Evolutionary conservation across 2,329 filamentous ascomycete genomes (phyloP).

Genomic region (Rutstroemia sp.): DNA sequence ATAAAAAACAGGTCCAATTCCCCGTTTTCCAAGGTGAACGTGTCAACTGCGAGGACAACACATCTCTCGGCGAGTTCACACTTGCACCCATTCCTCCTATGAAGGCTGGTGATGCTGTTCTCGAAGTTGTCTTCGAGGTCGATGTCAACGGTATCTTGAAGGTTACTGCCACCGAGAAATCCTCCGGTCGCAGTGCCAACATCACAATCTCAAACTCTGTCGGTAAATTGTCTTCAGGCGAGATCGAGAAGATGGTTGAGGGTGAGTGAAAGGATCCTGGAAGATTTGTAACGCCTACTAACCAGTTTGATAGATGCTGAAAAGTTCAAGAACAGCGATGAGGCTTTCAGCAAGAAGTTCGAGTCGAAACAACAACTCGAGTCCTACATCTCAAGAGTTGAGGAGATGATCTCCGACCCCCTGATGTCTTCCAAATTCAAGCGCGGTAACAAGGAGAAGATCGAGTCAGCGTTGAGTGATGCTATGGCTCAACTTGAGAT

Average conservation of each 20-base stretch:
- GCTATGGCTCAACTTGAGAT: constrained; percentile 97
- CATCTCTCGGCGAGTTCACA: constrained; percentile 94
- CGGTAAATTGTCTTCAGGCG: constrained; percentile 86
- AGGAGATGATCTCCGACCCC: constrained; percentile 98
- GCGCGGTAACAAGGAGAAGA: constrained; percentile 99
- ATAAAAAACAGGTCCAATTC: constrained; percentile 80
- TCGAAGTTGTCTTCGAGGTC: constrained; percentile 98
- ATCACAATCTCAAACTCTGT: constrained; percentile 99
- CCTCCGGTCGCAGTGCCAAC: constrained; percentile 94
- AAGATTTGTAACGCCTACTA: no score
- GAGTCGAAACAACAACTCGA: constrained; percentile 99
- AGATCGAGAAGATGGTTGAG: constrained; percentile 98
- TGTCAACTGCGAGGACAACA: constrained; percentile 98
- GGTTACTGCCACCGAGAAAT: constrained; percentile 99
- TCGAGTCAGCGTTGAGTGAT: constrained; percentile 92
- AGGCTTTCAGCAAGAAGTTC: constrained; percentile 99
- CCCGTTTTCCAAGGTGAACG: constrained; percentile 94
- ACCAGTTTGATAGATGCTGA: constrained; percentile 58
- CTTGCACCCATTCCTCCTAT: constrained; percentile 82
- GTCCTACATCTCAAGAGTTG: constrained; percentile 96
- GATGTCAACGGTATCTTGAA: constrained; percentile 99
- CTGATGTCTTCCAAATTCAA: constrained; percentile 95
- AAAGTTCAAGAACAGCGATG: constrained; percentile 97
- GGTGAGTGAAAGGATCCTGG: constrained; percentile 39
- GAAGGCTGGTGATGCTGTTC: constrained; percentile 72